Evolutionary conservation across 2,329 filamentous ascomycete genomes (phyloP).

Genomic region (Ceratocystis colombiana): DNA sequence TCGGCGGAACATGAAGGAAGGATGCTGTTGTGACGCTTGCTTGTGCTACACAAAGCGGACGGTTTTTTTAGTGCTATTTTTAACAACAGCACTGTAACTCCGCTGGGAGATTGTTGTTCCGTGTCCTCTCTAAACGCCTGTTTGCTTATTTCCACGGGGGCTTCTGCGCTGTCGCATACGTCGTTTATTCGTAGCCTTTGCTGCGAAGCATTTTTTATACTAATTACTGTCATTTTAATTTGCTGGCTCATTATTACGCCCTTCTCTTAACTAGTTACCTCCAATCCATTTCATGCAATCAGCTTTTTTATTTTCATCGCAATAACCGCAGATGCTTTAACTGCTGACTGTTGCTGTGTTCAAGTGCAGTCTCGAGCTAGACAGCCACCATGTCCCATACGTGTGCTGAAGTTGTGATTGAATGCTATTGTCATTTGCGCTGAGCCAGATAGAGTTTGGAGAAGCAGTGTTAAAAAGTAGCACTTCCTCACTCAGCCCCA

Average conservation of each 20-base stretch:
- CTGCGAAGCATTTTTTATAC: too few relatives aligned
- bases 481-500: too few relatives aligned
- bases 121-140: not conserved
- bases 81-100: not conserved
- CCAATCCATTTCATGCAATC: not conserved
- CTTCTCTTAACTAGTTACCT: not conserved
- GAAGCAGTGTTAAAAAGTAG: too few relatives aligned
- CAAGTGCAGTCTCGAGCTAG: not conserved
- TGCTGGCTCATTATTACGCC: rapidly evolving
- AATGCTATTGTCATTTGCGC: too few relatives aligned
- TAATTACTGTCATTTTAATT: not conserved
- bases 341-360: not conserved
- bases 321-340: not conserved
- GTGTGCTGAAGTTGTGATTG: too few relatives aligned
- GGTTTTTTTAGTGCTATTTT: not conserved
- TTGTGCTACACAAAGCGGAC: too few relatives aligned
- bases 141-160: not conserved
- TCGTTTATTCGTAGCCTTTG: not conserved
- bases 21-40: too few relatives aligned
- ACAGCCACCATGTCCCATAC: not conserved
- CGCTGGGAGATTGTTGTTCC: not conserved
- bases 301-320: not conserved
- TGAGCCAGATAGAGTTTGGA: too few relatives aligned
- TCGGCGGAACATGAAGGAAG: too few relatives aligned
- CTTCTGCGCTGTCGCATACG: not conserved